Percentiles rank a stretch among this genome's conserved stretches.
Evolutionary conservation across 306 rosid genomes (phyloP).

Genomic region (Psophocarpus tetragonolobus): DNA sequence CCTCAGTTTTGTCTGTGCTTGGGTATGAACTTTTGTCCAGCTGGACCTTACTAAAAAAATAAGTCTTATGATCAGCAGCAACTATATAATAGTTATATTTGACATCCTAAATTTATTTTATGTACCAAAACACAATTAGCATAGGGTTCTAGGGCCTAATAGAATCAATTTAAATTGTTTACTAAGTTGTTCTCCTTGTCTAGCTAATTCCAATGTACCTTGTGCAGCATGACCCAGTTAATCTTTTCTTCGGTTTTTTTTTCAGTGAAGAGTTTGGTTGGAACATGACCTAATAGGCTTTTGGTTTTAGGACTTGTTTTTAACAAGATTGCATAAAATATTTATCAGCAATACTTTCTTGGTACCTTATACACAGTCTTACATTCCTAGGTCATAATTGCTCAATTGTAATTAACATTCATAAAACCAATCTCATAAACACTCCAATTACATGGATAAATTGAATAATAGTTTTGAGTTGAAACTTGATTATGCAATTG

Average conservation of each 20-base stretch:
- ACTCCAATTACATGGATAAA: no score
- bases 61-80: slow-evolving; percentile 2
- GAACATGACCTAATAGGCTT: neutral
- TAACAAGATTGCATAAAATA: neutral
- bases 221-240: neutral
- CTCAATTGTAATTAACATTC: neutral
- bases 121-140: neutral
- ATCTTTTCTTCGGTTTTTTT: neutral
- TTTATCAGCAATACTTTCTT: neutral
- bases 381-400: neutral
- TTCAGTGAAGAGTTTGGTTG: neutral
- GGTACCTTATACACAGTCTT: neutral
- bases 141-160: slow-evolving; percentile 9
- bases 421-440: neutral
- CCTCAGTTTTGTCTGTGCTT: neutral
- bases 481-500: no score
- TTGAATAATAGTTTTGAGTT: no score
- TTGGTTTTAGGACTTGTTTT: neutral
- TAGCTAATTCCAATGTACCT: neutral
- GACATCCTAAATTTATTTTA: neutral
- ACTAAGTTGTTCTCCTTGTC: neutral
- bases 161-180: slow-evolving; percentile 21
- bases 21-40: neutral
- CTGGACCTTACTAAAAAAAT: neutral
- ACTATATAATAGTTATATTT: neutral